Base-by-base conservation (phyloP, 805 yeast species). In the Wickerhamomyces chaumierensis region DNA sequence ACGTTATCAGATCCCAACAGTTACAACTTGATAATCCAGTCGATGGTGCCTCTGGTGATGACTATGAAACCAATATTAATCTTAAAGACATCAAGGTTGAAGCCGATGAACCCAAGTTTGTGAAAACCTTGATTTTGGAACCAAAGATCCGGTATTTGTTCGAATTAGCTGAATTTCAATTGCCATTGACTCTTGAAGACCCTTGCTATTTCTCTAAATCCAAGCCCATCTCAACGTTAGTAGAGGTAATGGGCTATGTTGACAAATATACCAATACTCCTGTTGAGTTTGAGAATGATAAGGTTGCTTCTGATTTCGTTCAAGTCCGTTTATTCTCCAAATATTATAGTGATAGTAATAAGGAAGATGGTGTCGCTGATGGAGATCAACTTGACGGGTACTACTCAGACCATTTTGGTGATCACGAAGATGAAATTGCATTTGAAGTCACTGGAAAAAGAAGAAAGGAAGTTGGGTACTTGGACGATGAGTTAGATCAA, bases 81-180 rank as follows among this genome's bases (percentile, higher is more conserved):
- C 32, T 31, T 5, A 19, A 23, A 21, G 39, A 37, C 25, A 42
- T 51, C 29, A 38, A 34, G n/a, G 37, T 55, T 36, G 38, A 46
- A 14, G 39, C 51, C 5, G 45, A 47, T 12, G 56, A 52, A 5
- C 42, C 47, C 4, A 48, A 39, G 5, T 32, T 38, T 15, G 44
- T 46, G 39, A 53, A 46, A n/a, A 44, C 49, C 12, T 46, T 73
- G 5, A 61, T 70, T 18, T 63, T 62, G 16, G 73, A 77, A 39
- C 68, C 76, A 3, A 60, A 69, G 37, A 40, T 73, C 15, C 54
- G 84, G 27, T 56, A 73, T 23, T 52, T 78, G 15, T 54, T 78
- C 37, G 52, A 55, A 9, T 46, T 64, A 5, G 52, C 72, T 17
- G 80, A 79, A 7, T 70, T 67, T 41, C 60, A 55, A 5, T 39